Percentiles rank a stretch among this genome's conserved stretches.
These are phyloP conservation scores for Mallotus japonicus DNA, from an alignment of 441 rosid genomes.

Conservation along the genomic window DNA sequence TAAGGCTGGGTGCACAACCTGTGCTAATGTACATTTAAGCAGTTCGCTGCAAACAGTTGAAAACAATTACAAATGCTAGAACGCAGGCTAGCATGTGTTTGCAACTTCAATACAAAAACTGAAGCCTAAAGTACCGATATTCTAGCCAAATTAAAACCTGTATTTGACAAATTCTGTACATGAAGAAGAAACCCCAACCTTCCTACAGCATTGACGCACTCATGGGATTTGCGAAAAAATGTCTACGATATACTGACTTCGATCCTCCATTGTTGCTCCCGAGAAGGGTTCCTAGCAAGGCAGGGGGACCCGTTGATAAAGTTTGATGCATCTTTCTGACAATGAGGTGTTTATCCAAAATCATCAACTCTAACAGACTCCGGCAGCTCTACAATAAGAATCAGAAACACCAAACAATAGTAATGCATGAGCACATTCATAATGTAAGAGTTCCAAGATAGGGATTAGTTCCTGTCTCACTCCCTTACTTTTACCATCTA, in stretches of 20 bases:
- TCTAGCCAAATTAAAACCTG: neutral
- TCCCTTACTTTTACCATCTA: neutral
- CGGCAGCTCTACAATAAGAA: conserved; percentile 61
- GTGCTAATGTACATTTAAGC: too few relatives aligned
- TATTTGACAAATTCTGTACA: neutral
- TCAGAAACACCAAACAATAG: conserved; percentile 1
- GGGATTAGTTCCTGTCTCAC: neutral
- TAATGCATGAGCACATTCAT: neutral
- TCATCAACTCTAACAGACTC: conserved; percentile 71
- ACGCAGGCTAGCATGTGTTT: too few relatives aligned
- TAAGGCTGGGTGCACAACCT: too few relatives aligned
- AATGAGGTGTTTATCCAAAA: conserved; percentile 58
- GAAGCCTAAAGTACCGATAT: neutral
- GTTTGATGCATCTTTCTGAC: conserved; percentile 67
- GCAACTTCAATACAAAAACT: too few relatives aligned
- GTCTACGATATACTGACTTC: conserved; percentile 50
- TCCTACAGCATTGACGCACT: conserved; percentile 38
- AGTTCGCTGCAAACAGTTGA: too few relatives aligned
- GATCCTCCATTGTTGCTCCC: conserved; percentile 40
- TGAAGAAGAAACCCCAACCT: neutral
- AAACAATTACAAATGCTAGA: too few relatives aligned
- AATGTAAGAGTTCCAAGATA: neutral
- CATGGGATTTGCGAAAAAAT: conserved; percentile 72
- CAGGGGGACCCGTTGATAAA: conserved; percentile 48
- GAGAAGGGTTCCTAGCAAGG: conserved; percentile 45